Conservation (phyloP, 306 rosid genomes). For the Comarum palustre region DNA sequence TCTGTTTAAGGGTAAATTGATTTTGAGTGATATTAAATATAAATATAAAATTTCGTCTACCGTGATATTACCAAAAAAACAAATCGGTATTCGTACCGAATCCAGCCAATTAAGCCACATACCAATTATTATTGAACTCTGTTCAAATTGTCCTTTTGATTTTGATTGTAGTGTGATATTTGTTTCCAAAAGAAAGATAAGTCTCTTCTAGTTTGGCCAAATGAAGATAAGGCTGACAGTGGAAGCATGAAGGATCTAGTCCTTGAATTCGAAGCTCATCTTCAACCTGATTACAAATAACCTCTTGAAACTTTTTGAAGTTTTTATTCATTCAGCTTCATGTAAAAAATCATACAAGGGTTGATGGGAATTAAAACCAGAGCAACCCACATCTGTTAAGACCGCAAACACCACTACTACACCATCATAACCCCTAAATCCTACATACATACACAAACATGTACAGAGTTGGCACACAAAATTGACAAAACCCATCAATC, state of each 20-base stretch:
- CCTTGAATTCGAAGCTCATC: too few species aligned
- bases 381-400: not conserved
- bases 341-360: not conserved
- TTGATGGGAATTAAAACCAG: not conserved
- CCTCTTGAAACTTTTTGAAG: not conserved
- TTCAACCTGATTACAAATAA: not conserved
- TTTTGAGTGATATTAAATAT: too few species aligned
- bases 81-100: too few species aligned
- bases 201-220: not conserved
- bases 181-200: not conserved
- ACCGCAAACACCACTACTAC: not conserved
- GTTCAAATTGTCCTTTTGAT: too few species aligned
- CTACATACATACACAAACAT: not conserved
- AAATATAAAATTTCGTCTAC: too few species aligned
- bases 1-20: too few species aligned
- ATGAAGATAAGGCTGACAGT: conserved; percentile 2
- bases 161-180: too few species aligned
- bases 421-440: not conserved
- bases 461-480: not conserved
- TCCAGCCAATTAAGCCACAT: too few species aligned
- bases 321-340: not conserved
- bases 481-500: conserved; percentile 39
- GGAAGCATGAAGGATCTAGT: not conserved
- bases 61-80: too few species aligned
- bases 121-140: too few species aligned